A percentile compares a stretch with the other conserved stretches of the same genome.
Evolutionary conservation across 371 early-diverging fungal genomes (phyloP).

Genomic region (Chytridium lagenaria): DNA sequence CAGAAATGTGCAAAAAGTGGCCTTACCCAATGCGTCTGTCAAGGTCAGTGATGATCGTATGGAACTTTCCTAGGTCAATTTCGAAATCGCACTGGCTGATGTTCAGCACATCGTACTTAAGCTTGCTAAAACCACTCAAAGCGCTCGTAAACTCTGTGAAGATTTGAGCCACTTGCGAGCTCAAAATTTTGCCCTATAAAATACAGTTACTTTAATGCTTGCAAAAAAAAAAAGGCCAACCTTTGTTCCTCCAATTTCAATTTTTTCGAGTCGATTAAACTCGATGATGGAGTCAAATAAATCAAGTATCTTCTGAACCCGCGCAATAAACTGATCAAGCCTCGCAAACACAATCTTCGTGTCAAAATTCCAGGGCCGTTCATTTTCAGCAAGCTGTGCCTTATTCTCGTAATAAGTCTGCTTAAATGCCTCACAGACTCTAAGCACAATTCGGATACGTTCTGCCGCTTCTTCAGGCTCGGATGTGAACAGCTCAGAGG

Average conservation of each 20-base stretch:
- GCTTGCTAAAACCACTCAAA: constrained; percentile 53
- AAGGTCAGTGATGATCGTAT: constrained; percentile 57
- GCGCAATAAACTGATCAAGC: constrained; percentile 55
- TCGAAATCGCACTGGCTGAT: constrained; percentile 55
- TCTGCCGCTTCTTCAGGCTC: constrained; percentile 68
- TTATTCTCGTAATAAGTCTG: constrained; percentile 52
- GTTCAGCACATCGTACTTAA: constrained; percentile 65
- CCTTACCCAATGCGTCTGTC: constrained; percentile 63
- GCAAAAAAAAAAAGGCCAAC: constrained; percentile 33
- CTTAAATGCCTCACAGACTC: constrained; percentile 57
- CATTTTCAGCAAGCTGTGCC: constrained; percentile 42
- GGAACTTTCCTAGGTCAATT: constrained; percentile 54
- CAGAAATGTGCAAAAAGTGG: neutral
- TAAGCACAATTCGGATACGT: constrained; percentile 47
- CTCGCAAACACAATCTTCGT: constrained; percentile 57
- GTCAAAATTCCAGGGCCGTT: constrained; percentile 64
- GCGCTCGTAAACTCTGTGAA: constrained; percentile 61
- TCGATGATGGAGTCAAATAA: constrained; percentile 68
- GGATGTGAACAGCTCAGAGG: constrained; percentile 58
- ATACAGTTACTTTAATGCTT: neutral
- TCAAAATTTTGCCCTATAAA: constrained; percentile 63
- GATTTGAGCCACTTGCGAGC: constrained; percentile 62
- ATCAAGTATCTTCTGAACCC: constrained; percentile 58
- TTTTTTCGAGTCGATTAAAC: constrained; percentile 67
- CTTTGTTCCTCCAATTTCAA: constrained; percentile 70